Conservation (phyloP, 2,329 filamentous ascomycete species). For the Simplicillium sp. region DNA sequence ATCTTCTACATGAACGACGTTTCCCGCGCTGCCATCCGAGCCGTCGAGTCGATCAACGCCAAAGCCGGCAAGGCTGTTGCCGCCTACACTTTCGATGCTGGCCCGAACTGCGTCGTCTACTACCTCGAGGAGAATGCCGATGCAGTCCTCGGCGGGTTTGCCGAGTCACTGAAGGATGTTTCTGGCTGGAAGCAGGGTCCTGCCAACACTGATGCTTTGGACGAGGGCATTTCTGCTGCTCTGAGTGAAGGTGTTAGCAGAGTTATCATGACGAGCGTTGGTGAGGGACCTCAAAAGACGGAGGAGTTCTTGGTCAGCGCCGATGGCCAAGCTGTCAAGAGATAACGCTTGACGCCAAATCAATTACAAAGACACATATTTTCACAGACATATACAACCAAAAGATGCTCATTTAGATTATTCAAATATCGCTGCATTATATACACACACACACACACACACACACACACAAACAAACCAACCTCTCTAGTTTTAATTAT, state of each 20-base stretch:
- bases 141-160: conserved; percentile 69
- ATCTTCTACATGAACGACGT: conserved; percentile 99
- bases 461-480: no score
- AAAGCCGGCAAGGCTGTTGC: conserved; percentile 70
- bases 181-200: conserved; percentile 61
- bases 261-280: conserved; percentile 85
- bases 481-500: neutral
- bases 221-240: conserved; percentile 53
- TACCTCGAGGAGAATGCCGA: conserved; percentile 73
- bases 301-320: conserved; percentile 67
- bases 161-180: conserved; percentile 51
- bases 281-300: conserved; percentile 76
- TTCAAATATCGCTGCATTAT: no score
- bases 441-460: no score
- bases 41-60: conserved; percentile 82
- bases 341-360: conserved; percentile 11
- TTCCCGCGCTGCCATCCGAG: conserved; percentile 73
- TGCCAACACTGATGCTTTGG: conserved; percentile 47
- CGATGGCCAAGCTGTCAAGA: conserved; percentile 41
- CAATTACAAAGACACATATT: no score
- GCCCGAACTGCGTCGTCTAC: conserved; percentile 94
- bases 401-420: no score
- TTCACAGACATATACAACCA: no score
- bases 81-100: conserved; percentile 96
- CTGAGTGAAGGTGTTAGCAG: conserved; percentile 75